Conservation (phyloP, 768 basidiomycete genomes). For the Royoungia palumana region DNA sequence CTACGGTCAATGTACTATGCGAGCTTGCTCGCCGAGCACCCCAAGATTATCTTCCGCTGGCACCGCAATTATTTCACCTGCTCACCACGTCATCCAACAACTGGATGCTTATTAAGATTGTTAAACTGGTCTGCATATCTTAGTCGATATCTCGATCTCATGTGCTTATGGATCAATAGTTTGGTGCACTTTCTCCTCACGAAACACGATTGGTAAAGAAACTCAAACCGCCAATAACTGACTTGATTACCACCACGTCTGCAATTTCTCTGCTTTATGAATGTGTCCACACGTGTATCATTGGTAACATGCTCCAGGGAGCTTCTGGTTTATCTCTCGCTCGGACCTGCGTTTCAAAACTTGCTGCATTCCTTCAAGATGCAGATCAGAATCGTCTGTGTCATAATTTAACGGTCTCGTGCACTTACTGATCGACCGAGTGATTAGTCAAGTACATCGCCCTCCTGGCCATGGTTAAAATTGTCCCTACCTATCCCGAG, state of each 20-base stretch:
- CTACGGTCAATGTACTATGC: conserved; percentile 91
- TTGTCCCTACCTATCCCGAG: conserved; percentile 87
- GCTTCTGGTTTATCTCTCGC: conserved; percentile 76
- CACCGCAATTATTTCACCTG: conserved; percentile 90
- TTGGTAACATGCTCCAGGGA: conserved; percentile 91
- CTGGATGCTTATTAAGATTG: conserved; percentile 99
- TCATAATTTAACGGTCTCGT: conserved; percentile 10
- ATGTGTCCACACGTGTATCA: conserved; percentile 97
- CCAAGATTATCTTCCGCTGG: conserved; percentile 76
- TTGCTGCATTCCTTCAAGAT: conserved; percentile 89
- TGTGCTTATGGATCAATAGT: conserved; percentile 45
- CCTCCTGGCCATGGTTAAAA: conserved; percentile 90
- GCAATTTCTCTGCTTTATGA: conserved; percentile 97
- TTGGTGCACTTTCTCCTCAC: conserved; percentile 86
- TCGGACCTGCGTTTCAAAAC: conserved; percentile 85
- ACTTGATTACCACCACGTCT: conserved; percentile 91
- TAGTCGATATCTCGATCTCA: background rate
- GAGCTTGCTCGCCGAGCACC: conserved; percentile 85
- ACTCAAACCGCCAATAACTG: conserved; percentile 88
- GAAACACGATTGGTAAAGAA: conserved; percentile 95
- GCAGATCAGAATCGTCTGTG: conserved; percentile 90
- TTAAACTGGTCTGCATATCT: conserved; percentile 74
- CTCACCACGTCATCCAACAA: conserved; percentile 94
- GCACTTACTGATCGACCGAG: conserved; percentile 16
- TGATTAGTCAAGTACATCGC: conserved; percentile 95